Evolutionary conservation across 495 filamentous ascomycete genomes (phyloP), one percentile per base, ranked within the genome.

Genomic region (Trichocladium uniseriatum): DNA sequence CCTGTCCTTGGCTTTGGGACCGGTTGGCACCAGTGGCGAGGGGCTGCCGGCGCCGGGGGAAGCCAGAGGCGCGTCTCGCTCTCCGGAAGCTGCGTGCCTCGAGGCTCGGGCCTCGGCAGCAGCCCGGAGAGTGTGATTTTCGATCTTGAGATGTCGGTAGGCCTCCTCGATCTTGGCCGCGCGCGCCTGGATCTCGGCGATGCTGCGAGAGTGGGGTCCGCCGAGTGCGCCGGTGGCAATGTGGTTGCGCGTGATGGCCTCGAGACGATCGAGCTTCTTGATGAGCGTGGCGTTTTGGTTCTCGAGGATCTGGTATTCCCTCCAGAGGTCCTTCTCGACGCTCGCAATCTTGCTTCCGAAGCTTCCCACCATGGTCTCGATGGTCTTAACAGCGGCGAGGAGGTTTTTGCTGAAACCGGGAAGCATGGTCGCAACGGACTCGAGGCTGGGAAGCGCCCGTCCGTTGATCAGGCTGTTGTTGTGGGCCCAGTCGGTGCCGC

Each of bases 401-500:
- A 97, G 75, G 59, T 95, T 96, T 61, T 90, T 87, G 66, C 79
- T 84, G 67, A 96, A 97, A 10, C 81, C 84, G 2, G 86, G 80
- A 48, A 94, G 79, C 59, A 86, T 79, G 20, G 81, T 86, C 31
- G 82, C 80, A 45, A 95, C 81, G 37, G 88, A 79, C 55, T 95
- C 89, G 41, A 92, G 70, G 29, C 82, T 85, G 0, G 88, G 86
- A 6, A 90, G 69, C 11, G 75, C 76, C 44, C 90, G 85, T 41
- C 88, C 88, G 52, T 91, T 87, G 61, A 96, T 87, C 35, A 94
- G 79, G 51, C 82, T 84, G 56, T 97, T 90, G 52, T 86, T 81
- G 54, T 94, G 84, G 0, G 85, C 80, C 92, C 92, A 98, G 60
- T 97, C 92, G 0, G 78, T 73, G 24, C 92, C 92, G 56, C 94